phyloP scores from a whole-genome alignment of 2,329 filamentous ascomycete genomes.

The Penicillium sumatraense region DNA sequence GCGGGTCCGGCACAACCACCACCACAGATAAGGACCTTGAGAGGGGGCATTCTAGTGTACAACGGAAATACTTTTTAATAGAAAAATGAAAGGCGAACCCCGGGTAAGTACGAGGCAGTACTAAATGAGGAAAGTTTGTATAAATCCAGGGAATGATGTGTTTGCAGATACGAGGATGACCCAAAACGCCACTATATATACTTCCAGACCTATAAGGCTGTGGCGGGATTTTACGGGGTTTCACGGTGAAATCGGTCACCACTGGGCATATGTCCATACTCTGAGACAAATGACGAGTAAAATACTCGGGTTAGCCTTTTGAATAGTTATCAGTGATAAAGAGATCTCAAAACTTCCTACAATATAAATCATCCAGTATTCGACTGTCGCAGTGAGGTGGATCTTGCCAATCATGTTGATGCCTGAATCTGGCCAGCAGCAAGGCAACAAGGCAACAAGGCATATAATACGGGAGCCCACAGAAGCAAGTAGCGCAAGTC shows the following conservation, averaged over 20 bases:
- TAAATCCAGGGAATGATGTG: neutral
- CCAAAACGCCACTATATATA: neutral
- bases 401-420: neutral
- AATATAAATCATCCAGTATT: no score
- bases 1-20: conserved; percentile 48
- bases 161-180: neutral
- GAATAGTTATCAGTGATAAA: no score
- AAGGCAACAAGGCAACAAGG: neutral
- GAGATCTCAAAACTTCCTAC: no score
- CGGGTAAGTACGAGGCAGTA: no score
- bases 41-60: conserved; percentile 17
- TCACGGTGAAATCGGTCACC: neutral
- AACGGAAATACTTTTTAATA: no score
- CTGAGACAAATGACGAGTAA: no score
- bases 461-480: conserved; percentile 15
- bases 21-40: conserved; percentile 56
- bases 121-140: no score
- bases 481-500: conserved; percentile 20
- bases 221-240: conserved; percentile 1
- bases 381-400: no score
- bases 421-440: neutral
- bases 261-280: no score
- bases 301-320: no score
- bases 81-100: no score
- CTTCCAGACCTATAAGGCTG: neutral